These are phyloP conservation scores for Pseudognaphalium luteoalbum DNA, from an alignment of 129 eudicot genomes.

Conservation along the genomic window DNA sequence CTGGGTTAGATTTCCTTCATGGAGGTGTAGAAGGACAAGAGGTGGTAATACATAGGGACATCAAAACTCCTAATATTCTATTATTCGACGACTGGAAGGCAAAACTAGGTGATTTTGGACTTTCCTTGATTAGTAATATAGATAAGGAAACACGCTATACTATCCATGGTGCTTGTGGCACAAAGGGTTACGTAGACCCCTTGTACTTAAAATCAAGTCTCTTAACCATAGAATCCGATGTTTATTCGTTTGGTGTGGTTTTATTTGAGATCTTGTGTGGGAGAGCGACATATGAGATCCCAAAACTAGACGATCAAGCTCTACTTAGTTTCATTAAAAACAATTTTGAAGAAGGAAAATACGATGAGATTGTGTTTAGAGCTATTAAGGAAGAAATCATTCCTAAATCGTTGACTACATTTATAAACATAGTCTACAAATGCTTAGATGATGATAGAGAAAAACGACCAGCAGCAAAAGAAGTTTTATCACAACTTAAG, in stretches of 20 bases:
- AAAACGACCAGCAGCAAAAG: neutral
- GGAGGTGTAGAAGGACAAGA: neutral
- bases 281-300: no score
- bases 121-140: neutral
- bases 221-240: neutral
- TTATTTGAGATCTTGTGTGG: no score
- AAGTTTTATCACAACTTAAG: constrained; percentile 1
- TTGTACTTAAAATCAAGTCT: neutral
- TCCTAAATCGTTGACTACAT: no score
- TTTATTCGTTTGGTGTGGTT: constrained; percentile 1
- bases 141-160: neutral
- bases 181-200: neutral
- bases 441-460: no score
- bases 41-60: constrained; percentile 8
- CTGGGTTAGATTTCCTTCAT: neutral
- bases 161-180: neutral
- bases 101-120: neutral
- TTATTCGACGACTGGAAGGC: constrained; percentile 3
- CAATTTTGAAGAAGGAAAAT: no score
- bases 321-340: no score
- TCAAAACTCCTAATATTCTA: neutral
- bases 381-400: no score
- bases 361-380: no score
- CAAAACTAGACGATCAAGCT: no score
- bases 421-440: no score